Conservation (phyloP, 2,329 filamentous ascomycete species). For the Colletotrichum tabaci region DNA sequence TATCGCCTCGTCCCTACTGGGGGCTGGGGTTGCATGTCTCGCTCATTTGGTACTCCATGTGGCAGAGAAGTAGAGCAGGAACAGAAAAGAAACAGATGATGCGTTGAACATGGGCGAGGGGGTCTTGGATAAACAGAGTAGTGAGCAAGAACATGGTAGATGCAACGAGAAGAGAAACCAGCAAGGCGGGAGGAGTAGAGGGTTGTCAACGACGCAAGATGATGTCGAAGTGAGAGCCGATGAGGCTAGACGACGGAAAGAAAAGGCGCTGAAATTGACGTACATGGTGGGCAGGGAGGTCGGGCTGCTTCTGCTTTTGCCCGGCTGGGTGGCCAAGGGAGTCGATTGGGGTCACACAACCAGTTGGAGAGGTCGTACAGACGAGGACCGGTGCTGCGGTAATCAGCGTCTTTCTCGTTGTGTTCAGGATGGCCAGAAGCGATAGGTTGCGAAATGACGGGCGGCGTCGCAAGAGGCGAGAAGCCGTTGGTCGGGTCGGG, state of each 20-base stretch:
- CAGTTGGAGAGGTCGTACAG: conserved; percentile 33
- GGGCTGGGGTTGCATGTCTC: neutral
- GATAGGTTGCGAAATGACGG: conserved; percentile 32
- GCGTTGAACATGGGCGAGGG: neutral
- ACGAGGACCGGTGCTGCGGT: conserved; percentile 37
- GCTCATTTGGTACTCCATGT: neutral
- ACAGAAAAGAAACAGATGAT: too few relatives aligned
- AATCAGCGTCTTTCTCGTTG: conserved; percentile 38
- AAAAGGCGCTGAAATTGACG: conserved; percentile 23
- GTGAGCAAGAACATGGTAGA: neutral
- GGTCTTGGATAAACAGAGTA: neutral
- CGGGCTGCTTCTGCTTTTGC: neutral
- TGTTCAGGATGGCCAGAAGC: conserved; percentile 11
- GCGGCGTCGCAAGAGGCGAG: conserved; percentile 38
- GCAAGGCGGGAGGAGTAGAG: neutral
- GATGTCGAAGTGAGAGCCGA: conserved; percentile 1
- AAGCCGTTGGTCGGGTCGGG: conserved; percentile 39
- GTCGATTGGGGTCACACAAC: conserved; percentile 19
- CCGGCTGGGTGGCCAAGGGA: conserved; percentile 1
- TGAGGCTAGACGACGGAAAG: neutral
- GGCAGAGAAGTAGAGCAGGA: neutral
- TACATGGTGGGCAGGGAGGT: conserved; percentile 8
- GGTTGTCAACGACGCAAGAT: neutral
- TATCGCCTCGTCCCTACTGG: neutral
- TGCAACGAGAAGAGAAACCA: neutral